phyloP scores from a whole-genome alignment of 2,329 filamentous ascomycete genomes.

The Didymella pinodella region DNA sequence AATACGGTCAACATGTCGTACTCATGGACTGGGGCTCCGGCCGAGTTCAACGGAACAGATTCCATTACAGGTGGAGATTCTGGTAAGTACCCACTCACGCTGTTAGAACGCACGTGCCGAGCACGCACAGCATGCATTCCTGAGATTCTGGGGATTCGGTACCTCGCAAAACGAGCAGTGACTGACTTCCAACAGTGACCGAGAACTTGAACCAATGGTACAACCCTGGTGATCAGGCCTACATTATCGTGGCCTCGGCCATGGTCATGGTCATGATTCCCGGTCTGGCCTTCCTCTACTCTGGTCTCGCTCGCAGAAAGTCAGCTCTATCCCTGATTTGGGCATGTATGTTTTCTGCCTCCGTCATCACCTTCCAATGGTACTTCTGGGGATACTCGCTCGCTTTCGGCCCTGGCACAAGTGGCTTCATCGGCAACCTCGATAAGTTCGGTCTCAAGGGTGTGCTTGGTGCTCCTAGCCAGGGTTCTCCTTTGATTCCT shows the following conservation, averaged over 20 bases:
- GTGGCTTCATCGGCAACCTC: conserved; percentile 90
- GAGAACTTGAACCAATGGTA: conserved; percentile 98
- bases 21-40: conserved; percentile 56
- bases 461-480: conserved; percentile 82
- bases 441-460: conserved; percentile 88
- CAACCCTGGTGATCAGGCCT: conserved; percentile 88
- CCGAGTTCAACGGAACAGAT: conserved; percentile 63
- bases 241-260: conserved; percentile 86
- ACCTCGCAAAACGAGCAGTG: neutral
- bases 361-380: conserved; percentile 96
- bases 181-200: conserved; percentile 62
- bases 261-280: conserved; percentile 98
- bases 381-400: conserved; percentile 99
- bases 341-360: conserved; percentile 94
- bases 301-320: conserved; percentile 95
- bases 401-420: conserved; percentile 85
- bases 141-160: conserved; percentile 1
- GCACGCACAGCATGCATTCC: conserved; percentile 8
- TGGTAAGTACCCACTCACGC: conserved; percentile 63
- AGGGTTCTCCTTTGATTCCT: conserved; percentile 85
- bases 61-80: conserved; percentile 76
- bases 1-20: conserved; percentile 56
- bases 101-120: conserved; percentile 33
- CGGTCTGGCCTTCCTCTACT: conserved; percentile 96
- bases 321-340: conserved; percentile 96